Evolutionary conservation across 2,329 filamentous ascomycete genomes (phyloP).

Genomic region (Pseudovirgaria hyperparasitica): DNA sequence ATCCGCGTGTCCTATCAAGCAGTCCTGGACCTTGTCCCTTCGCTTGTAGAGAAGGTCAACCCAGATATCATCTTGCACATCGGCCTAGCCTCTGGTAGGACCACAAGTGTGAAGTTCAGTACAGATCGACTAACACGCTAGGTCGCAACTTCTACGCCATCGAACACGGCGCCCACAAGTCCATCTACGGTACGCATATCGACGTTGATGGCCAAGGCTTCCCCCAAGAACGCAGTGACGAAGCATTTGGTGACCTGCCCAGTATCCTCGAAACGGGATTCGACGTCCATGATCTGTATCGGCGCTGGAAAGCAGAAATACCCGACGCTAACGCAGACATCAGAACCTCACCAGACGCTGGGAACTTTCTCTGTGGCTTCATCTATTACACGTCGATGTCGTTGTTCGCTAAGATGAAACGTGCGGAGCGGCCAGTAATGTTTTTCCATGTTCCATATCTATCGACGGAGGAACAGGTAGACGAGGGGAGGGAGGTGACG

Average conservation of each 20-base stretch:
- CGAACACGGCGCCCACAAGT: slow-evolving; percentile 16
- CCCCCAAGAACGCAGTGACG: slow-evolving; percentile 9
- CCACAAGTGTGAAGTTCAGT: no score
- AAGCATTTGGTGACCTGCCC: slow-evolving; percentile 11
- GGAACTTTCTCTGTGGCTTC: slow-evolving; percentile 25
- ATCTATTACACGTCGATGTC: slow-evolving; percentile 21
- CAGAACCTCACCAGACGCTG: slow-evolving; percentile 16
- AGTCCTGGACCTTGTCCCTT: slow-evolving; percentile 15
- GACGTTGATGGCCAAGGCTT: slow-evolving; percentile 22
- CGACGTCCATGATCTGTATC: slow-evolving; percentile 17
- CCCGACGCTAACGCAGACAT: slow-evolving; percentile 11
- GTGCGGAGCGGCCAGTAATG: slow-evolving; percentile 14
- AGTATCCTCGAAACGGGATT: slow-evolving; percentile 16
- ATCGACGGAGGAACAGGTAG: slow-evolving; percentile 15
- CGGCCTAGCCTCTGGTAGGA: slow-evolving; percentile 22
- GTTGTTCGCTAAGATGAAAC: slow-evolving; percentile 4
- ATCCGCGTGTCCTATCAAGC: slow-evolving; percentile 22
- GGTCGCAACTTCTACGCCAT: slow-evolving; percentile 23
- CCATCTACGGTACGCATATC: slow-evolving; percentile 17
- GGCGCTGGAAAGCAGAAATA: slow-evolving; percentile 13
- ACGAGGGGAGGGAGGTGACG: slow-evolving; percentile 15
- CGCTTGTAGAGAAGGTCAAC: slow-evolving; percentile 9
- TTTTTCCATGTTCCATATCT: slow-evolving; percentile 25
- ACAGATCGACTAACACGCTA: no score
- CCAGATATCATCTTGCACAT: slow-evolving; percentile 25